phyloP scores from a whole-genome alignment of 2,329 filamentous ascomycete species.

The Colletotrichum sp. region DNA sequence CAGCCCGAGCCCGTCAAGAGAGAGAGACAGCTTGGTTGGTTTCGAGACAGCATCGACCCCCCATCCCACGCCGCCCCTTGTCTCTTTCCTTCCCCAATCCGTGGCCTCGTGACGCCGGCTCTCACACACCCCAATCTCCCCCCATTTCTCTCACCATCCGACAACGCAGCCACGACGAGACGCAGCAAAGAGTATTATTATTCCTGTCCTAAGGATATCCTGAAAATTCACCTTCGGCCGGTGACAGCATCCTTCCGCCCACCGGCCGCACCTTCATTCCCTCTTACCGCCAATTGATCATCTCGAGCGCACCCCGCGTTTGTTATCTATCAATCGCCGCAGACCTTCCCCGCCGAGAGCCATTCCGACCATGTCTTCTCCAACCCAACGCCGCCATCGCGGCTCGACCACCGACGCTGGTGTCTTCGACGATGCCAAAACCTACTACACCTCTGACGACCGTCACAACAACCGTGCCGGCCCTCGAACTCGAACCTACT shows the following conservation, averaged over 20 bases:
- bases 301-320: neutral
- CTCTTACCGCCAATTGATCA: neutral
- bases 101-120: slow-evolving; percentile 15
- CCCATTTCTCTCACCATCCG: slow-evolving; percentile 9
- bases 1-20: neutral
- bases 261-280: neutral
- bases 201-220: neutral
- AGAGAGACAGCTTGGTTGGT: neutral
- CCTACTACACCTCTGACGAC: slow-evolving; percentile 63
- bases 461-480: slow-evolving; percentile 56
- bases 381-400: slow-evolving; percentile 23
- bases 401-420: slow-evolving; percentile 52
- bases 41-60: slow-evolving; percentile 15
- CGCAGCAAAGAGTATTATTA: neutral
- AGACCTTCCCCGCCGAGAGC: neutral
- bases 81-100: neutral
- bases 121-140: slow-evolving; percentile 14
- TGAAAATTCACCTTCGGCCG: neutral
- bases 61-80: slow-evolving; percentile 14
- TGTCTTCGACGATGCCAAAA: slow-evolving; percentile 63
- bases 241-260: neutral
- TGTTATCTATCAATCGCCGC: neutral
- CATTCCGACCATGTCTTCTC: slow-evolving; percentile 18
- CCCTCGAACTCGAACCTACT: slow-evolving; percentile 60
- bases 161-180: neutral